These are phyloP conservation scores for Diaporthe sp. DNA, from an alignment of 2,329 filamentous ascomycete species.

Conservation along the genomic window DNA sequence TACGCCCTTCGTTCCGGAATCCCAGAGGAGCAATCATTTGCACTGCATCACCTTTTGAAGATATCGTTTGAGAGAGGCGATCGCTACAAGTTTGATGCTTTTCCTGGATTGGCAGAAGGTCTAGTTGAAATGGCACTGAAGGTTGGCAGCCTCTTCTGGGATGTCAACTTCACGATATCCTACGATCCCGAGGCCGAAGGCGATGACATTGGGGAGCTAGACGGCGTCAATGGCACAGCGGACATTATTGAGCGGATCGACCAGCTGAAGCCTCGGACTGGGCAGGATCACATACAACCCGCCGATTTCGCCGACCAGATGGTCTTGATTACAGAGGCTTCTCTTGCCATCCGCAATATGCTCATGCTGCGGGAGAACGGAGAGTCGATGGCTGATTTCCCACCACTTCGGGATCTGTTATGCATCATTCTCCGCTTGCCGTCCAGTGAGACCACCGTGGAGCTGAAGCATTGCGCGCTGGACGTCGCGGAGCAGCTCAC, in stretches of 20 bases:
- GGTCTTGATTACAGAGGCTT: conserved; percentile 86
- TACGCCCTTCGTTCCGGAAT: conserved; percentile 86
- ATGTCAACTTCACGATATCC: conserved; percentile 84
- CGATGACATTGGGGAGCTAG: conserved; percentile 63
- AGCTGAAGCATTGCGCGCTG: conserved; percentile 90
- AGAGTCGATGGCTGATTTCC: conserved; percentile 80
- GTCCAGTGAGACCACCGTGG: conserved; percentile 77
- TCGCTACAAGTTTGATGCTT: conserved; percentile 95
- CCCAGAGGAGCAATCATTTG: conserved; percentile 89
- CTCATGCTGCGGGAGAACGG: conserved; percentile 94
- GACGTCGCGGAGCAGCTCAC: conserved; percentile 94
- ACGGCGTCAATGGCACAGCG: conserved; percentile 76
- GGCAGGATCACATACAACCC: conserved; percentile 80
- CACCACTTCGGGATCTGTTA: conserved; percentile 83
- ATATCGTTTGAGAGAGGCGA: conserved; percentile 96
- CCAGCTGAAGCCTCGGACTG: conserved; percentile 70
- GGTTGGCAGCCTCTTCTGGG: conserved; percentile 83
- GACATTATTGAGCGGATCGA: conserved; percentile 81
- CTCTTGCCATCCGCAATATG: conserved; percentile 94
- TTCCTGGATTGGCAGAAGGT: conserved; percentile 88
- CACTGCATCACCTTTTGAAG: conserved; percentile 92
- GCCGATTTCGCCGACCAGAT: conserved; percentile 79
- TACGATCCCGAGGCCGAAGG: conserved; percentile 72
- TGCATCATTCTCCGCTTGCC: conserved; percentile 87
- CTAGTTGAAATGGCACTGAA: conserved; percentile 88